Percentiles rank a stretch among this genome's conserved stretches.
Evolutionary conservation across 768 basidiomycete genomes (phyloP).

Genomic region (Suillus tomentosus): DNA sequence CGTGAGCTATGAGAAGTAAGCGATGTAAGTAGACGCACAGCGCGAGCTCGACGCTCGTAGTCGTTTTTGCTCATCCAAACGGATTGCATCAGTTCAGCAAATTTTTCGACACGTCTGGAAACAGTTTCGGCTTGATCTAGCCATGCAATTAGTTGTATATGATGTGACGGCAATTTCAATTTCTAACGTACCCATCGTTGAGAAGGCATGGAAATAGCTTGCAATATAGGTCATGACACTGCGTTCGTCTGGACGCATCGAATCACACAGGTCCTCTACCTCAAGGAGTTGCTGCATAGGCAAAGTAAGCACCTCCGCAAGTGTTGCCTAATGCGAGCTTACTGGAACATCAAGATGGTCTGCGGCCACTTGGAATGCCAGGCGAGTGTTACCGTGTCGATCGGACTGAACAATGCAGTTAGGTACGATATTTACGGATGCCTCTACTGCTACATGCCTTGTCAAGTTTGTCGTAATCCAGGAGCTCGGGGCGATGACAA

Average conservation of each 20-base stretch:
- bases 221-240: conserved; percentile 99
- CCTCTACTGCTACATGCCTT: conserved; percentile 52
- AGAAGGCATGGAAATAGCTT: conserved; percentile 97
- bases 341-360: conserved; percentile 91
- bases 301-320: background rate
- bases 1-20: background rate
- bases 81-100: conserved; percentile 93
- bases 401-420: conserved; percentile 51
- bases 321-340: conserved; percentile 30
- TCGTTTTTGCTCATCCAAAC: conserved; percentile 88
- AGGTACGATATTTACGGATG: conserved; percentile 11
- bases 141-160: background rate
- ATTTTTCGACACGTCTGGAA: conserved; percentile 91
- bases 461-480: conserved; percentile 86
- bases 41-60: conserved; percentile 83
- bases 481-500: conserved; percentile 91
- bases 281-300: conserved; percentile 82
- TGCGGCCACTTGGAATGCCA: conserved; percentile 88
- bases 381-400: conserved; percentile 77
- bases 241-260: conserved; percentile 87
- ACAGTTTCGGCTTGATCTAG: conserved; percentile 94
- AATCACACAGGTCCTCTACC: conserved; percentile 92
- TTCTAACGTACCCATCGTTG: conserved; percentile 77
- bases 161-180: background rate
- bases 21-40: conserved; percentile 43